Evolutionary conservation across 2,329 filamentous ascomycete species (phyloP).

Genomic region (Thielaviopsis populi): DNA sequence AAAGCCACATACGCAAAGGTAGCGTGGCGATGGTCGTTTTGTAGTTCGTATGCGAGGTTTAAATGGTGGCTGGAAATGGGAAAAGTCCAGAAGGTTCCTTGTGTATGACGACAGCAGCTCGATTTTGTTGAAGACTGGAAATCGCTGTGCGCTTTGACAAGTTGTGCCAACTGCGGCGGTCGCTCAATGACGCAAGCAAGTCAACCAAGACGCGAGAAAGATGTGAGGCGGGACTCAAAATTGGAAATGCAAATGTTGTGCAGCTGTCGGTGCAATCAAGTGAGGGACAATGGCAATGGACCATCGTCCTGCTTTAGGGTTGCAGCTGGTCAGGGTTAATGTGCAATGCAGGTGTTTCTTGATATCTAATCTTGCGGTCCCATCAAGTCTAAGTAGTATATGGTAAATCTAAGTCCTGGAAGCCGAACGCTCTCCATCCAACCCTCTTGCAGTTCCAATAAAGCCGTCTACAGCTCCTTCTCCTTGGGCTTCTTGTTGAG

Average conservation of each 20-base stretch:
- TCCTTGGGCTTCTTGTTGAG: slow-evolving; percentile 30
- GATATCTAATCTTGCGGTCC: background rate
- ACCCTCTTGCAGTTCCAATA: background rate
- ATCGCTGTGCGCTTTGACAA: background rate
- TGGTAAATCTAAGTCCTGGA: background rate
- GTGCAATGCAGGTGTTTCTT: background rate
- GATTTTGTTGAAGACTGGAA: background rate
- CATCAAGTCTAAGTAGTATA: background rate
- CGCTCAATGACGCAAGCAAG: background rate
- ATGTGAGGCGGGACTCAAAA: no score
- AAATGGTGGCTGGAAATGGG: background rate
- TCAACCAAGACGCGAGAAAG: no score
- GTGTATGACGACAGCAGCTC: background rate
- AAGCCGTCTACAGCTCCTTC: slow-evolving; percentile 27
- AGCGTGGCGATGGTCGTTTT: background rate
- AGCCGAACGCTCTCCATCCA: background rate
- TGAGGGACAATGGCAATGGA: no score
- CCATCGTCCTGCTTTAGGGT: background rate
- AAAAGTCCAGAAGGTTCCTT: slow-evolving; percentile 6
- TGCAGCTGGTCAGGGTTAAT: background rate
- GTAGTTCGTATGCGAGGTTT: slow-evolving; percentile 4
- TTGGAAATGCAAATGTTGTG: no score
- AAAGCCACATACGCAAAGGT: background rate
- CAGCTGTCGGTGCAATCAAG: no score
- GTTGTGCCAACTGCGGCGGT: background rate